Evolutionary conservation across 768 basidiomycete genomes (phyloP).

Genomic region (Pulveroboletus sp.): DNA sequence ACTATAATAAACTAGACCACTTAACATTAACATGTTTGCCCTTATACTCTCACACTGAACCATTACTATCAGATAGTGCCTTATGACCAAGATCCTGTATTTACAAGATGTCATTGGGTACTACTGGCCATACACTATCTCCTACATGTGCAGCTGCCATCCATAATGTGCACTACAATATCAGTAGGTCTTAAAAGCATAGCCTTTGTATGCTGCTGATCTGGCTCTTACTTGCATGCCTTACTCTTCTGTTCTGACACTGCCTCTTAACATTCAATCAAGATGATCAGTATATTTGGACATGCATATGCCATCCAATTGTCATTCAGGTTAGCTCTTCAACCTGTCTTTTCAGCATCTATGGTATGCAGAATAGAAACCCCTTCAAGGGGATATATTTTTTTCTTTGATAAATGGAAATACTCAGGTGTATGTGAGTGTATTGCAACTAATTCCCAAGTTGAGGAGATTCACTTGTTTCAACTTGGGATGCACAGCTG

Average conservation of each 20-base stretch:
- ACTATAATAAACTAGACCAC: too few species aligned
- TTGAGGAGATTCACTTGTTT: neutral
- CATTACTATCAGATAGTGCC: neutral
- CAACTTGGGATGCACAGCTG: constrained; percentile 11
- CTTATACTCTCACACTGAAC: neutral
- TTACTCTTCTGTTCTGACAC: constrained; percentile 13
- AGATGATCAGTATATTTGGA: constrained; percentile 20
- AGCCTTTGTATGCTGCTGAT: constrained; percentile 1
- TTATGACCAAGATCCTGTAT: neutral
- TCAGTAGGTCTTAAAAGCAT: neutral
- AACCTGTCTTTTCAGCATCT: too few species aligned
- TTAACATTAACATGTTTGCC: neutral
- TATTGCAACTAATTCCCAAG: neutral
- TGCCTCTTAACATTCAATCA: constrained; percentile 12
- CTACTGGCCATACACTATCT: neutral
- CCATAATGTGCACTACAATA: constrained; percentile 11
- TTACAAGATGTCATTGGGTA: neutral
- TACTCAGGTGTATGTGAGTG: constrained; percentile 21
- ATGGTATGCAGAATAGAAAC: constrained; percentile 19
- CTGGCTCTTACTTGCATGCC: constrained; percentile 5
- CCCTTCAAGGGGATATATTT: constrained; percentile 29
- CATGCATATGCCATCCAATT: constrained; percentile 9
- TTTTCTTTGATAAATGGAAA: constrained; percentile 21
- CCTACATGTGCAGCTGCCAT: neutral
- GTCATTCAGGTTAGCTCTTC: neutral